phyloP scores from a whole-genome alignment of 202 grass and related monocot genomes.

The Miscanthus sacchariflorus region DNA sequence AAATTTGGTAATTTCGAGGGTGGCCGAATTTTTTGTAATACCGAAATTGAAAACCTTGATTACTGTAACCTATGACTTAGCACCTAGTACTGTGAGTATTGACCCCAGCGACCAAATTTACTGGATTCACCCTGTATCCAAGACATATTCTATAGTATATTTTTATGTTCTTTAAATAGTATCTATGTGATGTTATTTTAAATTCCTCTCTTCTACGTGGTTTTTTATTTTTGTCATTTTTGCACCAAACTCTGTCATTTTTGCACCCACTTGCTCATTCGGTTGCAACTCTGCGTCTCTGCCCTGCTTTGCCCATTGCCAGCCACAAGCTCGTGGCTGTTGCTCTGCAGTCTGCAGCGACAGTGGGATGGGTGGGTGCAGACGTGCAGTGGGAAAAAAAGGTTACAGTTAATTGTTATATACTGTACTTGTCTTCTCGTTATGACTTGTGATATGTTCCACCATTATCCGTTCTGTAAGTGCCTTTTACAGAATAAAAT shows the following conservation, averaged over 20 bases:
- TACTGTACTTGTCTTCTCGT: neutral
- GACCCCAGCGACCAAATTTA: no score
- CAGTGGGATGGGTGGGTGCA: neutral
- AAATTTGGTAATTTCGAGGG: no score
- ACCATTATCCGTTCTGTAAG: neutral
- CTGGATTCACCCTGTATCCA: no score
- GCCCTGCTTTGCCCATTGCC: neutral
- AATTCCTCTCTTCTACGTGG: no score
- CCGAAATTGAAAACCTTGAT: no score
- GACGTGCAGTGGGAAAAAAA: neutral
- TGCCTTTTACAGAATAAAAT: constrained; percentile 8
- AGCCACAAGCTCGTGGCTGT: neutral
- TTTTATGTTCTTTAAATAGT: no score
- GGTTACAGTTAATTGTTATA: constrained; percentile 4
- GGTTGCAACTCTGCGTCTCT: constrained; percentile 24
- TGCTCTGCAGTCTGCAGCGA: neutral
- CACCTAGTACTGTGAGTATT: no score
- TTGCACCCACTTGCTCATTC: constrained; percentile 45
- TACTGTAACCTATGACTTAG: no score
- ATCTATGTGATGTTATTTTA: no score
- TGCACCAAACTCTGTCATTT: neutral
- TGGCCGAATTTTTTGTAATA: no score
- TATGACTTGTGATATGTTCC: neutral
- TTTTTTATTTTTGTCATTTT: no score
- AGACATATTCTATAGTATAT: no score